Conservation (phyloP, 305 asterid genomes). For the Fraxinus paxiana region DNA sequence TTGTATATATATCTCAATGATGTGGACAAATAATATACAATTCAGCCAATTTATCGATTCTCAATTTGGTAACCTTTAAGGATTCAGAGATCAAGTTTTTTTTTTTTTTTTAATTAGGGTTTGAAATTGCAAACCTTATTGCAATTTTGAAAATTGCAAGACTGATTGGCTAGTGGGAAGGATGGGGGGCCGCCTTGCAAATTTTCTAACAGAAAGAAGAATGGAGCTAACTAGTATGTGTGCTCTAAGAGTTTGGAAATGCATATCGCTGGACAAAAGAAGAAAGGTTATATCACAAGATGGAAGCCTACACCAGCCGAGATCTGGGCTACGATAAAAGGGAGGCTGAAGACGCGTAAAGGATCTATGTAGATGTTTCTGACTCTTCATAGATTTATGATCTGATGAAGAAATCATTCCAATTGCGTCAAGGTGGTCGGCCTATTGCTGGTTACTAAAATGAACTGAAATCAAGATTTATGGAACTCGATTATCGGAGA, state of each 20-base stretch:
- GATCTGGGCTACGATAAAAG: background rate
- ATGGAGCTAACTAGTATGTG: background rate
- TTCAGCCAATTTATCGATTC: background rate
- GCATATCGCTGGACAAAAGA: background rate
- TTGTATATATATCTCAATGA: background rate
- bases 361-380: background rate
- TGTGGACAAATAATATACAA: background rate
- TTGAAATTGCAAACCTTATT: background rate
- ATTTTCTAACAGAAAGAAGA: background rate
- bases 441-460: background rate
- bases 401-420: background rate
- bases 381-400: background rate
- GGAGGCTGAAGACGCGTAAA: background rate
- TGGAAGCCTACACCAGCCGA: background rate
- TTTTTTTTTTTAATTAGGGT: background rate
- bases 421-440: background rate
- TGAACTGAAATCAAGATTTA: background rate
- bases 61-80: background rate
- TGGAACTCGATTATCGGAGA: background rate
- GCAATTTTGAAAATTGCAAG: background rate
- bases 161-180: background rate
- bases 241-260: background rate
- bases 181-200: background rate
- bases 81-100: background rate
- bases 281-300: background rate